Evolutionary conservation across 768 basidiomycete genomes (phyloP).

Genomic region (Dentipellis sp.): DNA sequence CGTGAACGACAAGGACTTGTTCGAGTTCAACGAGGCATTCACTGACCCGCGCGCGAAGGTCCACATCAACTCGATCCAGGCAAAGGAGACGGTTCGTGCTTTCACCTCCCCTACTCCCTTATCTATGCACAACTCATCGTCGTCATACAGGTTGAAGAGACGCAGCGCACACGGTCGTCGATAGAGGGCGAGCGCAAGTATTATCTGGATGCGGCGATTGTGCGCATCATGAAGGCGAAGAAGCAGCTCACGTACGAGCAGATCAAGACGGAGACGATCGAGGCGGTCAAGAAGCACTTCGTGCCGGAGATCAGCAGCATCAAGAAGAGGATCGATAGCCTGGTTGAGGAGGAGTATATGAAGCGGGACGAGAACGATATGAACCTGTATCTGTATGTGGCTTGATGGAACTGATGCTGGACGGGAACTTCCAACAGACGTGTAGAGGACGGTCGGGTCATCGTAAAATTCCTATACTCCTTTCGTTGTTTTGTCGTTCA

Average conservation of each 20-base stretch:
- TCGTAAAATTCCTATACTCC: too few relatives aligned
- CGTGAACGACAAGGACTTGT: constrained; percentile 65
- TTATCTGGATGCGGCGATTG: constrained; percentile 89
- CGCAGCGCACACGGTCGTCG: constrained; percentile 66
- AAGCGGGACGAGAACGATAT: constrained; percentile 64
- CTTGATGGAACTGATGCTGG: constrained; percentile 27
- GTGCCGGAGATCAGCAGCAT: constrained; percentile 76
- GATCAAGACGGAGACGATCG: constrained; percentile 75
- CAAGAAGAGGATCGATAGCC: constrained; percentile 71
- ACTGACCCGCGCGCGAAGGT: constrained; percentile 69
- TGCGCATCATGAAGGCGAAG: constrained; percentile 90
- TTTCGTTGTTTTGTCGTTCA: too few relatives aligned
- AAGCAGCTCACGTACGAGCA: constrained; percentile 78
- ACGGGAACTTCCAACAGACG: too few relatives aligned
- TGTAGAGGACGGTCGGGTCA: too few relatives aligned
- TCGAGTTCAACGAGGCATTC: constrained; percentile 78
- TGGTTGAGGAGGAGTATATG: constrained; percentile 86
- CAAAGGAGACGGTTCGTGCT: constrained; percentile 72
- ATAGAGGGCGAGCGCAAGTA: constrained; percentile 85
- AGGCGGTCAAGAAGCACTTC: constrained; percentile 84
- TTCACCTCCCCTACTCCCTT: not conserved
- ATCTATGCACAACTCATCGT: not conserved
- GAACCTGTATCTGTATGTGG: constrained; percentile 72
- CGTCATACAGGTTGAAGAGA: constrained; percentile 68
- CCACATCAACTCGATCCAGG: constrained; percentile 94